These are phyloP conservation scores for Botrytis porri DNA, from an alignment of 2,329 filamentous ascomycete genomes.

Conservation along the genomic window DNA sequence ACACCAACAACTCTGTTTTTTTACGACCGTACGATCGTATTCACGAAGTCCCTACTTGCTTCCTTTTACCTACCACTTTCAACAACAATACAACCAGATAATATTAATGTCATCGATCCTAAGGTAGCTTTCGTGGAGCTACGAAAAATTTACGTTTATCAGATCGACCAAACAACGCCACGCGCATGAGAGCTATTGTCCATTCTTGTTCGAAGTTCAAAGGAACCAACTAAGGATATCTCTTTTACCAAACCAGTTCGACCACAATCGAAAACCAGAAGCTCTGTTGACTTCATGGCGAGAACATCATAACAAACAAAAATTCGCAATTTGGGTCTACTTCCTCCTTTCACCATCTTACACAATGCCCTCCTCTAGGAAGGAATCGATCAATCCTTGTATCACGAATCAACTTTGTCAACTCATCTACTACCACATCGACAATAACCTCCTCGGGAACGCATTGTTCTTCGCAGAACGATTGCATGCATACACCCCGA, in stretches of 20 bases:
- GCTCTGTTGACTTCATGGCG: slow-evolving; percentile 34
- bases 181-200: slow-evolving; percentile 8
- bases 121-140: slow-evolving; percentile 5
- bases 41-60: slow-evolving; percentile 8
- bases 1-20: background rate
- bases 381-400: slow-evolving; percentile 28
- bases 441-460: slow-evolving; percentile 85
- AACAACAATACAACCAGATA: slow-evolving; percentile 14
- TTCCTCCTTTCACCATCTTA: slow-evolving; percentile 22
- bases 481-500: slow-evolving; percentile 77
- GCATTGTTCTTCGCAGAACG: slow-evolving; percentile 92
- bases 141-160: slow-evolving; percentile 7
- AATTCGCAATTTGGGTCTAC: slow-evolving; percentile 23
- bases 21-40: slow-evolving; percentile 9
- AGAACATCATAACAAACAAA: slow-evolving; percentile 30
- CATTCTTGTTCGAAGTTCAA: background rate
- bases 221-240: background rate
- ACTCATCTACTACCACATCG: slow-evolving; percentile 68
- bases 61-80: background rate
- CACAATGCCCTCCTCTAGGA: slow-evolving; percentile 33
- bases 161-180: slow-evolving; percentile 21
- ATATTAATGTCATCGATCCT: slow-evolving; percentile 12
- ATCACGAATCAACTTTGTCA: slow-evolving; percentile 48
- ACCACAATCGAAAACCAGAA: background rate
- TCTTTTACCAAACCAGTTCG: background rate